Conservation (phyloP, 2,329 filamentous ascomycete genomes). For the Celoporthe dispersa region DNA sequence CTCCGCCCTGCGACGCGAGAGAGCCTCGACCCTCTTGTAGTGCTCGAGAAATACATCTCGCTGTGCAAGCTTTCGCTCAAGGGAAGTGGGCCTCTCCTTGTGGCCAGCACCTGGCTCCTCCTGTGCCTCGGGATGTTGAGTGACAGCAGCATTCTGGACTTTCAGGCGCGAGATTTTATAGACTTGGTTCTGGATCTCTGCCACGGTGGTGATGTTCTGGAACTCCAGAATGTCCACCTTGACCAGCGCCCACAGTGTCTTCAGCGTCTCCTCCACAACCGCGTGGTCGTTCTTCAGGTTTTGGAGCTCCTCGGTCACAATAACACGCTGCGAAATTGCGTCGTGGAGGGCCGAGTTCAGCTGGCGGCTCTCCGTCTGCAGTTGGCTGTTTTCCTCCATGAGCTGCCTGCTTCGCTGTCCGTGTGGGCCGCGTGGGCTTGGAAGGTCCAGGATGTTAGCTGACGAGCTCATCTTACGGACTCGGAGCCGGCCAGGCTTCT, state of each 20-base stretch:
- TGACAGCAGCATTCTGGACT: background rate
- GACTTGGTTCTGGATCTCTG: slow-evolving; percentile 17
- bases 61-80: slow-evolving; percentile 12
- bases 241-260: slow-evolving; percentile 15
- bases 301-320: slow-evolving; percentile 12
- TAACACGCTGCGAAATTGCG: slow-evolving; percentile 2
- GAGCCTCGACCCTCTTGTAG: slow-evolving; percentile 4
- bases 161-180: background rate
- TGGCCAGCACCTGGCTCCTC: background rate
- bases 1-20: background rate
- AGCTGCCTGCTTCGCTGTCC: background rate
- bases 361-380: background rate
- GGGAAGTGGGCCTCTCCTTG: background rate
- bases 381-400: background rate
- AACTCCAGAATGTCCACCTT: background rate
- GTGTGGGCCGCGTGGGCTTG: background rate
- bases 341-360: slow-evolving; percentile 14
- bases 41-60: background rate
- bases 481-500: background rate
- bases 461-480: background rate
- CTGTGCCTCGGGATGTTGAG: background rate
- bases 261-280: slow-evolving; percentile 1
- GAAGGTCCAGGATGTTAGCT: background rate
- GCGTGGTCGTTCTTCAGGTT: background rate
- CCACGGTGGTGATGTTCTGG: background rate